Percentiles rank a stretch among this genome's conserved stretches.
These are phyloP conservation scores for Podila clonocystis DNA, from an alignment of 192 early-diverging fungal genomes.

Conservation along the genomic window DNA sequence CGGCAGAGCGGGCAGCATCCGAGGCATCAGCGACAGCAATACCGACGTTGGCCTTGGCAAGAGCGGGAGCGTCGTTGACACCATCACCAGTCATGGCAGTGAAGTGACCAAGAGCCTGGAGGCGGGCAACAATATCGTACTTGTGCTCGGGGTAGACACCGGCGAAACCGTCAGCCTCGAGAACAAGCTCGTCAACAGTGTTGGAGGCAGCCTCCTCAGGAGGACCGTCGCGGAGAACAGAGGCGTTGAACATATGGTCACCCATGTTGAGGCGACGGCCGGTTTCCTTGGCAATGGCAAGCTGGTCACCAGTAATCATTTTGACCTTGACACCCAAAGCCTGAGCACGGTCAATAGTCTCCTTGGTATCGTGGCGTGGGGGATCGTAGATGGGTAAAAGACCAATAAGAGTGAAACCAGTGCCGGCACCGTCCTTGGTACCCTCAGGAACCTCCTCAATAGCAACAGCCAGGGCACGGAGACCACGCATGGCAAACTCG, in stretches of 20 bases:
- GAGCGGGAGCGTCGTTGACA: conserved; percentile 82
- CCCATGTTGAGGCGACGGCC: conserved; percentile 75
- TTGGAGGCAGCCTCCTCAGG: conserved; percentile 58
- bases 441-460: conserved; percentile 71
- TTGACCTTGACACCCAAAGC: conserved; percentile 85
- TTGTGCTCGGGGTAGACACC: conserved; percentile 96
- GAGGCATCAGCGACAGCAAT: conserved; percentile 83
- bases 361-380: conserved; percentile 81
- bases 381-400: conserved; percentile 83
- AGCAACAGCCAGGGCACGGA: conserved; percentile 80
- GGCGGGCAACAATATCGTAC: conserved; percentile 94
- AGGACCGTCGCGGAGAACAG: conserved; percentile 69
- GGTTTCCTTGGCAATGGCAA: conserved; percentile 63
- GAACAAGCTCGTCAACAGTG: conserved; percentile 49
- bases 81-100: conserved; percentile 95
- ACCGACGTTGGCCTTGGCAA: conserved; percentile 83
- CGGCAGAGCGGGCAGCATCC: conserved; percentile 81
- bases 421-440: conserved; percentile 65
- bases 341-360: conserved; percentile 80
- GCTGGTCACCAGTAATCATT: conserved; percentile 95
- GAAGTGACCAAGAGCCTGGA: conserved; percentile 80
- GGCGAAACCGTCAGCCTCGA: conserved; percentile 54
- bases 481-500: conserved; percentile 52
- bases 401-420: conserved; percentile 74
- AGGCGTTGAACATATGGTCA: conserved; percentile 72